A percentile compares a stretch with the other conserved stretches of the same genome.
These are phyloP conservation scores for Scopulariopsis brevicaulis DNA, from an alignment of 2,329 filamentous ascomycete genomes.

Conservation along the genomic window DNA sequence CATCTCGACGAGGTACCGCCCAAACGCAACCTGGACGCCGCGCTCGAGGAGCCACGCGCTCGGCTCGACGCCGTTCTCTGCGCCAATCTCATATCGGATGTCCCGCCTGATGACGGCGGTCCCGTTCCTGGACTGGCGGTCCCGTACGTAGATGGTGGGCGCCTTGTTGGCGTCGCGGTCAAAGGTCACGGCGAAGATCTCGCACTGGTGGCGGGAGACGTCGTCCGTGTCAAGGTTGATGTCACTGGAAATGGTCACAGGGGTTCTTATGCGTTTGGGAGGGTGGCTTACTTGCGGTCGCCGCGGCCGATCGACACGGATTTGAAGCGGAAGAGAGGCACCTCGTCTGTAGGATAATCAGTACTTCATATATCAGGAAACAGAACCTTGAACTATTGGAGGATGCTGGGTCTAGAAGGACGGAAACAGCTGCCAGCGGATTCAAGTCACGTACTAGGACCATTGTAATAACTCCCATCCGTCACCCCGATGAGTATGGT, in stretches of 20 bases:
- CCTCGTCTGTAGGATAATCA: slow-evolving; percentile 2
- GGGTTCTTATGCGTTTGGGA: too few relatives aligned
- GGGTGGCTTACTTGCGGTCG: not conserved
- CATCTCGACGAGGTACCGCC: not conserved
- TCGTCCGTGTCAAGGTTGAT: slow-evolving; percentile 2
- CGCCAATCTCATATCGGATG: not conserved
- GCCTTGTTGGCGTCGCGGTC: not conserved
- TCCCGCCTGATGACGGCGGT: not conserved
- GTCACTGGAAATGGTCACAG: not conserved
- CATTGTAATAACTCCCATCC: not conserved
- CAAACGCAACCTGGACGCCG: not conserved
- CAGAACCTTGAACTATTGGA: not conserved
- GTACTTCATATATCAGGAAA: not conserved
- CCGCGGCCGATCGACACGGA: slow-evolving; percentile 5
- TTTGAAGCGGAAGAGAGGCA: slow-evolving; percentile 1
- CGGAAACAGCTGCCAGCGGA: not conserved
- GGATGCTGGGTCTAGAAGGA: not conserved
- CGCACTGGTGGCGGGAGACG: slow-evolving; percentile 7
- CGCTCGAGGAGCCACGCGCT: slow-evolving; percentile 1
- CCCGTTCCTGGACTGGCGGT: slow-evolving; percentile 40
- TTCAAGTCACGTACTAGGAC: slow-evolving; percentile 1
- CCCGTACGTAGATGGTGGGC: slow-evolving; percentile 36
- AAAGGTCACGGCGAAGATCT: slow-evolving; percentile 6
- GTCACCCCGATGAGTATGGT: not conserved
- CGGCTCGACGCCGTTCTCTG: not conserved